These are phyloP conservation scores for Lindgomyces ingoldianus DNA, from an alignment of 495 filamentous ascomycete genomes.

Conservation along the genomic window DNA sequence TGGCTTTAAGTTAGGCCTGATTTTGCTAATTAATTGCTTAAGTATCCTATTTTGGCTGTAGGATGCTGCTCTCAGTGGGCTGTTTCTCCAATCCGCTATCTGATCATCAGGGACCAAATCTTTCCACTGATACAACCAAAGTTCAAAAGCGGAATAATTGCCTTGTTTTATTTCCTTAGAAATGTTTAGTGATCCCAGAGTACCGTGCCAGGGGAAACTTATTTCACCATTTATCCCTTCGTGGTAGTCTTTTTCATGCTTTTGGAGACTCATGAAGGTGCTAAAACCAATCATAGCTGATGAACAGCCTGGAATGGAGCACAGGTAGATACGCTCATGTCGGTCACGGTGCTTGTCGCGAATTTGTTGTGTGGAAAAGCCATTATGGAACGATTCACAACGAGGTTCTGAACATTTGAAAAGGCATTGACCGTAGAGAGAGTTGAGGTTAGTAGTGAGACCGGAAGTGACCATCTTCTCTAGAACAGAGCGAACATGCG, in stretches of 20 bases:
- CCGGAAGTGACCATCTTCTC: conserved; percentile 2
- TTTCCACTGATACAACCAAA: conserved; percentile 2
- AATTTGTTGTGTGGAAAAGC: not conserved
- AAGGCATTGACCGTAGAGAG: conserved; percentile 3
- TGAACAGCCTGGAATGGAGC: not conserved
- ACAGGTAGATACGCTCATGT: not conserved
- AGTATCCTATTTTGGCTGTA: too few species aligned
- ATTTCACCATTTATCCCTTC: not conserved
- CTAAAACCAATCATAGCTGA: not conserved
- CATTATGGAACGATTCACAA: conserved; percentile 11
- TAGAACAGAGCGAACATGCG: not conserved
- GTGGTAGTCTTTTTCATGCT: not conserved
- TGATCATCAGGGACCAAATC: not conserved
- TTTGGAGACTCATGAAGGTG: not conserved
- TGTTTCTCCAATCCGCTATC: not conserved
- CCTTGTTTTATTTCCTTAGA: not conserved
- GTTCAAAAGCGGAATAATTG: conserved; percentile 9
- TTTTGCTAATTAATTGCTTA: too few species aligned
- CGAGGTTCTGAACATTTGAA: conserved; percentile 10
- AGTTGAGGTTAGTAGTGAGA: not conserved
- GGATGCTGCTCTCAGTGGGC: too few species aligned
- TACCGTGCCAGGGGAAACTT: not conserved
- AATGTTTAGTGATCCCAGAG: conserved; percentile 1
- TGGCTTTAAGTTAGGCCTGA: too few species aligned
- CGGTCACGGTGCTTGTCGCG: not conserved